Base-by-base conservation (phyloP, 306 rosid genomes). In the Abrus precatorius region DNA sequence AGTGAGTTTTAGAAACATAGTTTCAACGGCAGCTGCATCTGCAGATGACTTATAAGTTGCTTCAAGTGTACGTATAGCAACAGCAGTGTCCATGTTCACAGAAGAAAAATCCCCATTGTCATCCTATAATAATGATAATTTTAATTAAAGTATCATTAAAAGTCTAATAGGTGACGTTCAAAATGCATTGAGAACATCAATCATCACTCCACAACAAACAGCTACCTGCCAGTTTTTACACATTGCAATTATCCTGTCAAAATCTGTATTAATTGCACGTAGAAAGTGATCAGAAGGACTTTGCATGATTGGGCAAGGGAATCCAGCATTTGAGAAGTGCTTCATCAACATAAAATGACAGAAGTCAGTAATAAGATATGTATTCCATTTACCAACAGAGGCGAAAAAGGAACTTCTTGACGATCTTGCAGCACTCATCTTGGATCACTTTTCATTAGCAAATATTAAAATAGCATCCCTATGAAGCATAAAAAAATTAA, bases 321-420 rank as follows among this genome's bases (percentile, higher is more conserved):
- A 96, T 91, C 99, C 99, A 77, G 99, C 99, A 81, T 96, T 96
- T 75, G 99, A 89, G 83, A 96, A 96, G 93, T 96, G 99, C 99
- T 96, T 82, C 84, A 90, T 81, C 69, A 86, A 76, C 79, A 88
- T 79, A 84, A 72, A 80, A 69, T 44, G 12, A 75, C 1, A 63
- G 47, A 57, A 78, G 74, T 89, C 74, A 87, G 81, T 77, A 71
- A 27, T 38, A 69, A 44, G 56, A 52, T 45, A 80, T 49, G 47
- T 48, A 62, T 59, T 79, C 28, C 70, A 80, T 74, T 83, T 49
- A 78, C 72, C 57, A 69, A 66, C n/a, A 50, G 34, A 82, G 7
- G 53, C 49, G 41, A 49, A 64, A 75, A 13, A 20, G 6, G n/a
- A 67, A 38, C 49, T 48, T 61, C 50, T 13, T 61, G 48, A 63